Evolutionary conservation across 2,329 filamentous ascomycete species (phyloP).

Genomic region (Exophiala bonariae): DNA sequence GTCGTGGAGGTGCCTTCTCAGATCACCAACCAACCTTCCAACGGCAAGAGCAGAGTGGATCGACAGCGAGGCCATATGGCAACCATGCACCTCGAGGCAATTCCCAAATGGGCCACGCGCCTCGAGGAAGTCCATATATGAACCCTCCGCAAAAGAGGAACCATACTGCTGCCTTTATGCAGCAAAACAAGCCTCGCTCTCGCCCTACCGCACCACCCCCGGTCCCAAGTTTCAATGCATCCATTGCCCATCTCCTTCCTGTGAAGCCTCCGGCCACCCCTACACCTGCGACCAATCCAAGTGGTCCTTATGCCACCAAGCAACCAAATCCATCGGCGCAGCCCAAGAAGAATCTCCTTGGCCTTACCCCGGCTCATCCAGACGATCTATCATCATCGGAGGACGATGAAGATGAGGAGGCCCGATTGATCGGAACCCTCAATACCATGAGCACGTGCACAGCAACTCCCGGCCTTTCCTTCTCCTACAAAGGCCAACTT

Average conservation of each 20-base stretch:
- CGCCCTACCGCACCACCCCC: constrained; percentile 24
- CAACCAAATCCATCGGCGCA: constrained; percentile 29
- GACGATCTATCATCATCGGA: constrained; percentile 49
- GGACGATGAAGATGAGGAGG: constrained; percentile 43
- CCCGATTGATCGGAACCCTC: constrained; percentile 35
- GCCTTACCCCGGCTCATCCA: constrained; percentile 46
- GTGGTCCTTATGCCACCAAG: neutral
- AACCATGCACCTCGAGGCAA: too few species aligned
- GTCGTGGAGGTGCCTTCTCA: constrained; percentile 8
- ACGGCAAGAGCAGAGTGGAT: constrained; percentile 6
- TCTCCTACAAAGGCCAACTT: constrained; percentile 59
- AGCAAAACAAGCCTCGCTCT: constrained; percentile 9
- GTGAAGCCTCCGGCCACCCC: constrained; percentile 15
- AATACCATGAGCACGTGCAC: constrained; percentile 27
- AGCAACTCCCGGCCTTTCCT: constrained; percentile 38
- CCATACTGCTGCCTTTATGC: constrained; percentile 26
- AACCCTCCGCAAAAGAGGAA: constrained; percentile 24
- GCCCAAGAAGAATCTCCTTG: constrained; percentile 48
- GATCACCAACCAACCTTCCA: neutral
- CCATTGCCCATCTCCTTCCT: constrained; percentile 22
- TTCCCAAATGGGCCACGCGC: constrained; percentile 5
- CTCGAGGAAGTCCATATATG: constrained; percentile 1
- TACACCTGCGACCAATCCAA: constrained; percentile 1
- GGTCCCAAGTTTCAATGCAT: constrained; percentile 28
- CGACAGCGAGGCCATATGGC: too few species aligned